Base-by-base conservation (phyloP, 1,284 basidiomycete species). In the Meripilus lineatus region DNA sequence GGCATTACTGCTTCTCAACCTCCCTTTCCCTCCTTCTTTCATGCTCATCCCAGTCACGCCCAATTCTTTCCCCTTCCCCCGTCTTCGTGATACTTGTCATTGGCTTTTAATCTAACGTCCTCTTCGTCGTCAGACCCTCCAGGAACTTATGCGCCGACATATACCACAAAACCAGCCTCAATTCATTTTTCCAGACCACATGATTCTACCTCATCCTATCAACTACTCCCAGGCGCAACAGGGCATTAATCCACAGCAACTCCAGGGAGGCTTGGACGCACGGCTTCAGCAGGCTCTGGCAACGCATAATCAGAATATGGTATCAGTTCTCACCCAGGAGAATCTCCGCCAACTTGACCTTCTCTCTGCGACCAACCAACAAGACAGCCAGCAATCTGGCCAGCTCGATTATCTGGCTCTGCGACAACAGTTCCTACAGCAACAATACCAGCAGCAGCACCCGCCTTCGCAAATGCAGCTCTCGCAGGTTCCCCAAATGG, bases 131-230 rank as follows among this genome's bases (percentile, higher is more conserved):
- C 32, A 23, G 28, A 23, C 44, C 24, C 17, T 34, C 28, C n/a
- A 10, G 18, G 24, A 32, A 30, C 32, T 40, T 30, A 35, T 44
- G 45, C 52, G 46, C 44, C 26, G 57, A 62, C 45, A 61, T 37
- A 64, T 68, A 40, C 65, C 67, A 41, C 61, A 65, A 32, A 62
- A 64, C 32, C 67, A 68, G 34, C 70, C 36, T 22, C 23, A 32
- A 21, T 51, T 49, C 34, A 40, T 42, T n/a, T 26, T 52, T n/a
- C 28, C n/a, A n/a, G 22, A 37, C 4, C 44, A 42, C n/a, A 52
- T 52, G 48, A 47, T 41, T 35, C 34, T 23, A 5, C 33, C 34
- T 38, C 32, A 25, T 4, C 33, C 26, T 38, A 24, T 37, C 14
- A 22, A 36, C 35, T 20, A 40, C 24, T 17, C 36, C 20, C 5